These are phyloP conservation scores for Begonia masoniana DNA, from an alignment of 306 rosid species.

Conservation along the genomic window DNA sequence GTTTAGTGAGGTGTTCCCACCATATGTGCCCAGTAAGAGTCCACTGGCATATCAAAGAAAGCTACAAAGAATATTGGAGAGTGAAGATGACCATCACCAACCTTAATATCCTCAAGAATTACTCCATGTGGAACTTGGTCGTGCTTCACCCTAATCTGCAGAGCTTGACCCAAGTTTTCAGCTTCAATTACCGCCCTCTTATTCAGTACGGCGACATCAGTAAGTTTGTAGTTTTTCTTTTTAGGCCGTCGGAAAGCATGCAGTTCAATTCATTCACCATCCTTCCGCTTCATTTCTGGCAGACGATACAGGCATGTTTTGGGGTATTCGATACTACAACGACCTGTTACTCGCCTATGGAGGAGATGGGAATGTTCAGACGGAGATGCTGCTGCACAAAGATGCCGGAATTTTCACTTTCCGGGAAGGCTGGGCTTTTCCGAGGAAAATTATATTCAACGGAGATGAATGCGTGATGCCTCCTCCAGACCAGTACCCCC, in stretches of 20 bases:
- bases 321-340: slow-evolving; percentile 62
- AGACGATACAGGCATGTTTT: slow-evolving; percentile 80
- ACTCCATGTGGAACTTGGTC: slow-evolving; percentile 68
- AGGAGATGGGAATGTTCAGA: slow-evolving; percentile 42
- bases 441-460: slow-evolving; percentile 55
- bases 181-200: slow-evolving; percentile 61
- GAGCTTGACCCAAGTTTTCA: slow-evolving; percentile 49
- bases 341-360: slow-evolving; percentile 56
- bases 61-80: slow-evolving; percentile 64
- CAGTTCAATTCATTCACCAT: no score
- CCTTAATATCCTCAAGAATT: slow-evolving; percentile 47
- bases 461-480: slow-evolving; percentile 85
- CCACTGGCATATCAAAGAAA: slow-evolving; percentile 80
- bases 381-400: slow-evolving; percentile 58
- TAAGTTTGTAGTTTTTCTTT: slow-evolving; percentile 22
- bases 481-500: slow-evolving; percentile 51
- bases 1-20: slow-evolving; percentile 43
- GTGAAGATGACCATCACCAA: slow-evolving; percentile 71
- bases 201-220: slow-evolving; percentile 35
- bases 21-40: slow-evolving; percentile 80
- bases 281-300: neutral
- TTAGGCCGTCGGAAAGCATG: no score
- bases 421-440: slow-evolving; percentile 71
- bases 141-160: slow-evolving; percentile 57
- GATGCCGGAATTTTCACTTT: slow-evolving; percentile 45